These are phyloP conservation scores for Heracleum sosnowskyi DNA, from an alignment of 129 eudicot genomes.

Conservation along the genomic window DNA sequence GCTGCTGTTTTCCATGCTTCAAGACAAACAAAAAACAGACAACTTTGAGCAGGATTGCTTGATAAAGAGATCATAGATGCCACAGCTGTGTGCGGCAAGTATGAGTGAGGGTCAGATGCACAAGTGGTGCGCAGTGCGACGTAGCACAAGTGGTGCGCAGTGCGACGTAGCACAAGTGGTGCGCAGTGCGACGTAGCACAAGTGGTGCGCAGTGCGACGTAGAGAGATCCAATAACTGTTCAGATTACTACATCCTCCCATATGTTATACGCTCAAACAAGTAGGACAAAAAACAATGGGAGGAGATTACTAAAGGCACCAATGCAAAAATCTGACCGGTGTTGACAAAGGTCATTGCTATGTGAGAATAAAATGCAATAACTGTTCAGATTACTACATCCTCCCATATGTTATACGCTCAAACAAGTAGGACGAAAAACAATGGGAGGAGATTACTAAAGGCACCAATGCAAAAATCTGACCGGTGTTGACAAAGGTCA, in stretches of 20 bases:
- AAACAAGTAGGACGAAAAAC: not conserved
- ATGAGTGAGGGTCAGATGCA: not conserved
- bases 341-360: not conserved
- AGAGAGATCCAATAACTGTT: no score
- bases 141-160: no score
- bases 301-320: not conserved
- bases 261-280: not conserved
- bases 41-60: not conserved
- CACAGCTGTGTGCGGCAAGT: not conserved
- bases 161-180: no score
- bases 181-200: no score
- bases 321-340: not conserved
- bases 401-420: not conserved
- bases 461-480: not conserved
- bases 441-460: not conserved
- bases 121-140: not conserved
- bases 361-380: not conserved
- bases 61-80: not conserved
- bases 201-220: no score
- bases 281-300: not conserved
- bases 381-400: not conserved
- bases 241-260: not conserved
- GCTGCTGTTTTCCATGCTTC: constrained; percentile 56
- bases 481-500: not conserved
- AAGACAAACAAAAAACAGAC: not conserved